Evolutionary conservation across 2,329 filamentous ascomycete genomes (phyloP).

Genomic region (Hymenoscyphus scutula): DNA sequence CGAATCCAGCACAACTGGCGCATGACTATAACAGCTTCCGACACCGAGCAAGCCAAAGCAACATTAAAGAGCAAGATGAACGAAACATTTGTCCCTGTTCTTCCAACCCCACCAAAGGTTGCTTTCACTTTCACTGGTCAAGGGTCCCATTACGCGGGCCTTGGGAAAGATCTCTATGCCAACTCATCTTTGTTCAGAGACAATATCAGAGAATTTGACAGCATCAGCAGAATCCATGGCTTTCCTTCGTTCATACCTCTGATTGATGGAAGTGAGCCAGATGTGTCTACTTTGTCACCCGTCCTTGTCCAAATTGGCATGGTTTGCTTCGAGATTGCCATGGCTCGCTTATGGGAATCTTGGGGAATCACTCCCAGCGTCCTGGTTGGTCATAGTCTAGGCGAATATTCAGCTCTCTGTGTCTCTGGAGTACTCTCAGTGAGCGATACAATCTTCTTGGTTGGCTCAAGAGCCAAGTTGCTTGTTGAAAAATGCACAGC

Average conservation of each 20-base stretch:
- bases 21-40: constrained; percentile 46
- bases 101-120: constrained; percentile 20
- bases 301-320: constrained; percentile 53
- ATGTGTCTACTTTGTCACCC: constrained; percentile 46
- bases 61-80: constrained; percentile 51
- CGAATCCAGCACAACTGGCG: constrained; percentile 59
- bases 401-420: constrained; percentile 71
- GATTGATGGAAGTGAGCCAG: constrained; percentile 43
- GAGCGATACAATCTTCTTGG: constrained; percentile 68
- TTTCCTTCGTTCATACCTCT: constrained; percentile 34
- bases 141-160: constrained; percentile 39
- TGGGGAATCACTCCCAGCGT: constrained; percentile 55
- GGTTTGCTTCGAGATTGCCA: constrained; percentile 52
- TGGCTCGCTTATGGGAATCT: constrained; percentile 53
- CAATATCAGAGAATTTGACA: constrained; percentile 22
- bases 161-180: constrained; percentile 25
- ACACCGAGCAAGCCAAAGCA: constrained; percentile 45
- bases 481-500: constrained; percentile 63
- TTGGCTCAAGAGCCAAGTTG: constrained; percentile 64
- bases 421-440: constrained; percentile 70
- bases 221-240: constrained; percentile 21
- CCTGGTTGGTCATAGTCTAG: constrained; percentile 62
- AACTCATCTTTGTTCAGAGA: constrained; percentile 39
- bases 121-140: constrained; percentile 35
- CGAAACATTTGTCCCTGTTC: constrained; percentile 39